Evolutionary conservation across 2,329 filamentous ascomycete genomes (phyloP).

Genomic region (Coleophoma crateriformis): DNA sequence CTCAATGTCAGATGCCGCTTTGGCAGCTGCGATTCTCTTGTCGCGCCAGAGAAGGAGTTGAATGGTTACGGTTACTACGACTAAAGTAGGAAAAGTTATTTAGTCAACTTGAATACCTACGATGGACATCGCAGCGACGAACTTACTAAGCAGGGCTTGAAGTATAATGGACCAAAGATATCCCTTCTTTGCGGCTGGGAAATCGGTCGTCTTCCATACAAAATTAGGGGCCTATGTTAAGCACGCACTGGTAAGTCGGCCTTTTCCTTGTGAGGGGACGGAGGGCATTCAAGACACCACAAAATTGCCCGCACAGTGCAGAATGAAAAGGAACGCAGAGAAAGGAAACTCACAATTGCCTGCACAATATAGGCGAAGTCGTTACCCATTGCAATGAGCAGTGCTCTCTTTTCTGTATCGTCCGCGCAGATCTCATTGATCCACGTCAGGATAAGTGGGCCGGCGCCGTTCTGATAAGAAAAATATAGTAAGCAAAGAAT

Average conservation of each 20-base stretch:
- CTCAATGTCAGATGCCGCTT: neutral
- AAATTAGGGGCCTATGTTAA: constrained; percentile 29
- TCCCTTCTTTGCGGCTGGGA: constrained; percentile 30
- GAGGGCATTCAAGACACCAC: neutral
- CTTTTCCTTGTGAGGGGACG: too few species aligned
- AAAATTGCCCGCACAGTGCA: neutral
- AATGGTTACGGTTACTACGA: constrained; percentile 21
- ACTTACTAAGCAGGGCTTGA: constrained; percentile 28
- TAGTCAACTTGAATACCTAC: neutral
- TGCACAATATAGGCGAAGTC: constrained; percentile 29
- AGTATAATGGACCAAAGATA: constrained; percentile 31
- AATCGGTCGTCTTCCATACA: constrained; percentile 35
- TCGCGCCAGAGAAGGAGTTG: constrained; percentile 26
- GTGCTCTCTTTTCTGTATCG: constrained; percentile 24
- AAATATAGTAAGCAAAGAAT: neutral
- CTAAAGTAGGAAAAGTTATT: constrained; percentile 5
- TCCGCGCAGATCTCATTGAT: constrained; percentile 29
- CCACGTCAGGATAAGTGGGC: constrained; percentile 32
- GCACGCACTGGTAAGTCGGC: neutral
- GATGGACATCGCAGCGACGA: neutral
- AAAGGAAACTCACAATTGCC: constrained; percentile 21
- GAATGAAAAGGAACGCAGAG: neutral
- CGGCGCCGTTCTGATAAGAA: constrained; percentile 23
- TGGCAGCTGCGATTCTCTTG: constrained; percentile 6
- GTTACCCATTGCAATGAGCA: constrained; percentile 26